phyloP scores from a whole-genome alignment of 2,329 filamentous ascomycete genomes.

The Colletotrichum graminicola region DNA sequence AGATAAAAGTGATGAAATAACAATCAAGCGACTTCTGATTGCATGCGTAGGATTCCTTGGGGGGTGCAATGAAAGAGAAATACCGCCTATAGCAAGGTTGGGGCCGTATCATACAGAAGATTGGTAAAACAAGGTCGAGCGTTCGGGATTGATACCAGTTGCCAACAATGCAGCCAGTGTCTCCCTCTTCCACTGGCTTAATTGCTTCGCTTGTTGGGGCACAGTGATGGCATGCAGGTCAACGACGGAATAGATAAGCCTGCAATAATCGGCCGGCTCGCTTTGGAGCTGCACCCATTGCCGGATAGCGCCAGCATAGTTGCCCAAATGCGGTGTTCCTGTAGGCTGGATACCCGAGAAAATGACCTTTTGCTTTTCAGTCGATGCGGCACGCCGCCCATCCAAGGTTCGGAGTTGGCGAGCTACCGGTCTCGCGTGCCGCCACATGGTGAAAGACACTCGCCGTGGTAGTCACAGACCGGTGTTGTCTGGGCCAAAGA shows the following conservation, averaged over 20 bases:
- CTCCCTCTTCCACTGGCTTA: conserved; percentile 77
- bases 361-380: conserved; percentile 62
- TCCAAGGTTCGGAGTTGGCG: neutral
- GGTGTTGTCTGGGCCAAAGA: neutral
- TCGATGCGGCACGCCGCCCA: conserved; percentile 25
- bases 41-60: neutral
- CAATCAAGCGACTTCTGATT: neutral
- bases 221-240: conserved; percentile 94
- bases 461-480: neutral
- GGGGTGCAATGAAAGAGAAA: neutral
- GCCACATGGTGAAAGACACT: conserved; percentile 26
- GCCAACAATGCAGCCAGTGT: conserved; percentile 85
- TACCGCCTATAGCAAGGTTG: neutral
- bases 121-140: conserved; percentile 85
- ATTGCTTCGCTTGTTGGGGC: conserved; percentile 71
- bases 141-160: conserved; percentile 83
- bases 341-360: conserved; percentile 99
- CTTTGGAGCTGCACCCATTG: conserved; percentile 89
- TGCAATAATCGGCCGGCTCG: conserved; percentile 65
- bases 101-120: conserved; percentile 63
- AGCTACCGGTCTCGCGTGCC: conserved; percentile 1
- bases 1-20: neutral
- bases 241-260: conserved; percentile 86
- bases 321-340: conserved; percentile 92
- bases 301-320: conserved; percentile 90